Evolutionary conservation across 768 basidiomycete species (phyloP).

Genomic region (Pholiota microspora): DNA sequence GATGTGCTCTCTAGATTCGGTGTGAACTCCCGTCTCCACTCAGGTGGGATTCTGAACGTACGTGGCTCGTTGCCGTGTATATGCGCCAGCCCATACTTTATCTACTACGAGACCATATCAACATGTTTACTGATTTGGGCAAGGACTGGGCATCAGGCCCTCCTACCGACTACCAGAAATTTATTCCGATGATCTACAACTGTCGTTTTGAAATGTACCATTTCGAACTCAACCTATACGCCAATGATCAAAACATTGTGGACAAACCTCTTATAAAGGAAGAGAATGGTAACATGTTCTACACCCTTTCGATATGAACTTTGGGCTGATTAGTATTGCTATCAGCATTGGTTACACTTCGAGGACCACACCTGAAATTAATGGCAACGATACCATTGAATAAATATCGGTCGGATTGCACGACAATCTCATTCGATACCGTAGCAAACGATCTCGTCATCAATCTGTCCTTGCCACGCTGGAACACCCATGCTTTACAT

Average conservation of each 20-base stretch:
- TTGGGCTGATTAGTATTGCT: neutral
- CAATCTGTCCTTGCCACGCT: constrained; percentile 73
- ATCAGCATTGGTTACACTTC: constrained; percentile 69
- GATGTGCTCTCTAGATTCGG: constrained; percentile 47
- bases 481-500: constrained; percentile 84
- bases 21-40: constrained; percentile 79
- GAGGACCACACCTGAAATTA: constrained; percentile 54
- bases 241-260: constrained; percentile 96
- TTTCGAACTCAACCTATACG: constrained; percentile 76
- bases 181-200: constrained; percentile 78
- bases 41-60: constrained; percentile 76
- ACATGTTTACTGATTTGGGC: constrained; percentile 90
- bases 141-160: constrained; percentile 90
- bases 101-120: constrained; percentile 89
- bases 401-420: constrained; percentile 68
- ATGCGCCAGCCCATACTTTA: constrained; percentile 73
- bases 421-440: constrained; percentile 62
- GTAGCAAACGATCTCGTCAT: constrained; percentile 57
- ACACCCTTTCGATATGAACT: neutral
- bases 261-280: constrained; percentile 79
- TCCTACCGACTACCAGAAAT: constrained; percentile 75
- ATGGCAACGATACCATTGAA: constrained; percentile 63
- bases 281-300: constrained; percentile 67
- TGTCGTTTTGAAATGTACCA: constrained; percentile 71
- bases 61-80: constrained; percentile 75